Evolutionary conservation across 805 yeast species (phyloP).

Genomic region (Starmerella sirachaensis): DNA sequence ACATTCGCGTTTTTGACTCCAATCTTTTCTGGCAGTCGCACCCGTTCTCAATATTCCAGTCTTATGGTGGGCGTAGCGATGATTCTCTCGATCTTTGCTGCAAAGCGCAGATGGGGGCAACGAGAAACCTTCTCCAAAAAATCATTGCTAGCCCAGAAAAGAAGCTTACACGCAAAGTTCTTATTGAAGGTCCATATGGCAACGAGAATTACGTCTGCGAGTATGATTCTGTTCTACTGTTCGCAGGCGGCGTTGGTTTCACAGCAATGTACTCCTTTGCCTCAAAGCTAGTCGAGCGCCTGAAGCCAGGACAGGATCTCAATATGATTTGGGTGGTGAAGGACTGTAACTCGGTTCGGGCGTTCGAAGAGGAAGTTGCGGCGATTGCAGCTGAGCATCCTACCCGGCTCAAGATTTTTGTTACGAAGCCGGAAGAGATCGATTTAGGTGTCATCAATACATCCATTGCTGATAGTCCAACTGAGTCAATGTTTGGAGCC

Average conservation of each 20-base stretch:
- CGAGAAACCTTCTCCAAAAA: conserved; percentile 32
- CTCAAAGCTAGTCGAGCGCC: conserved; percentile 22
- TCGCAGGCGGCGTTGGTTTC: conserved; percentile 58
- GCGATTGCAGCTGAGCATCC: no score
- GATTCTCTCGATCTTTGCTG: conserved; percentile 37
- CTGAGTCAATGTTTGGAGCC: no score
- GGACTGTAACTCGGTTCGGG: conserved; percentile 34
- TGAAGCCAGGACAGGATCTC: conserved; percentile 15
- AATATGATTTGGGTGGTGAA: conserved; percentile 25
- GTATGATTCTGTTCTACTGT: conserved; percentile 37
- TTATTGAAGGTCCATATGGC: conserved; percentile 57
- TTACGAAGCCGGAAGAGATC: conserved; percentile 13
- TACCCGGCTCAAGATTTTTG: conserved; percentile 16
- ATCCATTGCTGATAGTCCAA: no score
- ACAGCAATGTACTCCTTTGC: conserved; percentile 45
- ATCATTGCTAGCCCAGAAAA: conserved; percentile 26
- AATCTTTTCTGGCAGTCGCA: conserved; percentile 57
- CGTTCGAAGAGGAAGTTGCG: conserved; percentile 39
- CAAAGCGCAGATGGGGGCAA: conserved; percentile 45
- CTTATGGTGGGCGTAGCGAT: conserved; percentile 29
- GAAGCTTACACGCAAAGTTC: conserved; percentile 28
- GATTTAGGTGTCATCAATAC: conserved; percentile 10
- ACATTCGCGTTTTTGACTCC: conserved; percentile 41
- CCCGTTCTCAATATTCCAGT: conserved; percentile 44
- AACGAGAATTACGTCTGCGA: conserved; percentile 36